Base-by-base conservation (phyloP, 2,329 filamentous ascomycete genomes). In the Ophiocordyceps australis region DNA sequence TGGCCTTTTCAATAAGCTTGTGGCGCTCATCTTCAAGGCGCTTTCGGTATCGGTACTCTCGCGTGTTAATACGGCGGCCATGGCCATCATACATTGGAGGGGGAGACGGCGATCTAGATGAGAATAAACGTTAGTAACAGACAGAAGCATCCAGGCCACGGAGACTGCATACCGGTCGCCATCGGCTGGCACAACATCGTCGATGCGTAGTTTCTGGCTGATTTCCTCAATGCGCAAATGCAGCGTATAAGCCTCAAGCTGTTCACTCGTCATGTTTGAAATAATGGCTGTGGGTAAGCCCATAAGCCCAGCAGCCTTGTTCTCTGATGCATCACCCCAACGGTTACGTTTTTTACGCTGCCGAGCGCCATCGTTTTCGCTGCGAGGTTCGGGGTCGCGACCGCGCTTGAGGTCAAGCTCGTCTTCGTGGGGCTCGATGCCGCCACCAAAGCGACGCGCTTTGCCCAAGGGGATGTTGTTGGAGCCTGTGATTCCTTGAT, bases 31-130 rank as follows among this genome's bases (percentile, higher is more conserved):
- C 89, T 59, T 98, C 89, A 36, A 98, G 79, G 36, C 77, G 76
- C 67, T 95, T 98, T 50, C 86, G 78, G 59, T 98, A 98, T 45
- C 89, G 83, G 58, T 86, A 93, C 61, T 98, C 91, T 55, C 91
- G 74, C 30, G 91, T 98, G 57, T 98, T 98, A 58, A 95, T 82
- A 83, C 89, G 89, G 41, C 86, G 81, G 62, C 89, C 89, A 47
- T 94, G 91, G 62, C 98, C 98, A 56, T 98, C 89, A 59, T 98
- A 98, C 55, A 95, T 86, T 9, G 89, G 89, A 18, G 89, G 67
- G 20, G 89, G 89, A 32, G 89, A 98, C 13, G 86, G 86, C 30
- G 89, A 98, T 57, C 89, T 94, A 40, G 9, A 5, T 23, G 12
- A 4, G 10, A 4, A 7, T 10, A 4, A 6, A 5, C 8, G 21